phyloP scores from a whole-genome alignment of 2,329 filamentous ascomycete species.

The Alternaria metachromatica region DNA sequence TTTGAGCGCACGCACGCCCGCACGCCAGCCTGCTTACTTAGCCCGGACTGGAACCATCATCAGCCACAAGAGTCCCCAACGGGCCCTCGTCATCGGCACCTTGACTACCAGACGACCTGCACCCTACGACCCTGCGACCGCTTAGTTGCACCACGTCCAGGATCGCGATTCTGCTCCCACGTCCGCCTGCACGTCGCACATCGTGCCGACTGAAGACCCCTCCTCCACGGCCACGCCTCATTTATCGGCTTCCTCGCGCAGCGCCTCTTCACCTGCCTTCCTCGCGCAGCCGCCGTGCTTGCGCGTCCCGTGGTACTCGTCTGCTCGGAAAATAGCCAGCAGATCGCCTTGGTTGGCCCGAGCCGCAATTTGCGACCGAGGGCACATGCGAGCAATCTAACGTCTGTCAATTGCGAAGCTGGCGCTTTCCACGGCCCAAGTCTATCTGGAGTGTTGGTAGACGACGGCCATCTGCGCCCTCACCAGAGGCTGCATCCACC shows the following conservation, averaged over 20 bases:
- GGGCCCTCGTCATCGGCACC: constrained; percentile 13
- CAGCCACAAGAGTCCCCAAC: constrained; percentile 12
- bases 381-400: constrained; percentile 13
- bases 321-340: constrained; percentile 17
- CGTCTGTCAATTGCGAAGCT: constrained; percentile 24
- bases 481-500: constrained; percentile 16
- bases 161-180: background rate
- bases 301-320: constrained; percentile 3
- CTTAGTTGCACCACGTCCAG: constrained; percentile 6
- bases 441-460: constrained; percentile 17
- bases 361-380: constrained; percentile 16
- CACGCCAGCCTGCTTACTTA: constrained; percentile 1
- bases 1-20: background rate
- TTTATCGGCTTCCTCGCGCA: background rate
- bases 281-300: background rate
- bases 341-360: constrained; percentile 21
- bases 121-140: constrained; percentile 3
- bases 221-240: constrained; percentile 1
- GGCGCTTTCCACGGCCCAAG: constrained; percentile 15
- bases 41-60: constrained; percentile 8
- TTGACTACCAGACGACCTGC: constrained; percentile 6
- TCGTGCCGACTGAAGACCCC: constrained; percentile 4
- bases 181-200: background rate
- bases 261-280: constrained; percentile 8
- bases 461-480: constrained; percentile 15